A percentile compares a stretch with the other conserved stretches of the same genome.
Evolutionary conservation across 2,329 filamentous ascomycete species (phyloP).

Genomic region (Monosporascus sp.): DNA sequence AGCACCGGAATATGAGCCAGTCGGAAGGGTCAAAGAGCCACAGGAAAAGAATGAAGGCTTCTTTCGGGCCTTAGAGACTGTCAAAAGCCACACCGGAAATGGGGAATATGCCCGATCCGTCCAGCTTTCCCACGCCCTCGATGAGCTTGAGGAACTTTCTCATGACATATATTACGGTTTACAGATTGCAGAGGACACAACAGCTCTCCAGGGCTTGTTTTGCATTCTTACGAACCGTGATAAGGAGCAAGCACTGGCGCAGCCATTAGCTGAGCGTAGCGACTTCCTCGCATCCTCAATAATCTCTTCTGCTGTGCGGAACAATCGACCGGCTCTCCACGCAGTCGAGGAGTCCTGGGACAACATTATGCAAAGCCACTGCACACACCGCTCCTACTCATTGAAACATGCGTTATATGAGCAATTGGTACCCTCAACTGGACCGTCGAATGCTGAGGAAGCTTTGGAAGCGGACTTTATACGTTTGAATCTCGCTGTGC

Average conservation of each 20-base stretch:
- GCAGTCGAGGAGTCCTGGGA: constrained; percentile 46
- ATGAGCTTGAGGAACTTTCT: constrained; percentile 55
- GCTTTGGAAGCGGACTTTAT: constrained; percentile 14
- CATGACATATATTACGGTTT: constrained; percentile 67
- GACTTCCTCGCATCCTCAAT: constrained; percentile 52
- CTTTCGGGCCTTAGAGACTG: constrained; percentile 39
- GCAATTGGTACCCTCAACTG: constrained; percentile 27
- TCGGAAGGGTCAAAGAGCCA: constrained; percentile 53
- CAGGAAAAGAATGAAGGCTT: constrained; percentile 35
- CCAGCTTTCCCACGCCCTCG: constrained; percentile 45
- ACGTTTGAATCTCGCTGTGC: constrained; percentile 36
- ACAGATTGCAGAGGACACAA: constrained; percentile 52
- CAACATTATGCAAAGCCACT: constrained; percentile 32
- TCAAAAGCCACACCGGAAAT: constrained; percentile 37
- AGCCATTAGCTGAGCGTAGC: constrained; percentile 20
- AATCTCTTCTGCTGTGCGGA: constrained; percentile 54
- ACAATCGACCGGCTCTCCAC: constrained; percentile 57
- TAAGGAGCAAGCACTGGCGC: constrained; percentile 9
- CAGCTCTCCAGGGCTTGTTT: constrained; percentile 48
- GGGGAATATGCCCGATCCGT: constrained; percentile 15
- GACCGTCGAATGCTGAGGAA: constrained; percentile 8
- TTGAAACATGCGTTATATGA: constrained; percentile 37
- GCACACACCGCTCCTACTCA: constrained; percentile 16
- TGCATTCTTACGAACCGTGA: constrained; percentile 43
- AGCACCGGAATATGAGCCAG: constrained; percentile 51